Evolutionary conservation across 1,284 basidiomycete genomes (phyloP).

Genomic region (Puccinia novopanici): DNA sequence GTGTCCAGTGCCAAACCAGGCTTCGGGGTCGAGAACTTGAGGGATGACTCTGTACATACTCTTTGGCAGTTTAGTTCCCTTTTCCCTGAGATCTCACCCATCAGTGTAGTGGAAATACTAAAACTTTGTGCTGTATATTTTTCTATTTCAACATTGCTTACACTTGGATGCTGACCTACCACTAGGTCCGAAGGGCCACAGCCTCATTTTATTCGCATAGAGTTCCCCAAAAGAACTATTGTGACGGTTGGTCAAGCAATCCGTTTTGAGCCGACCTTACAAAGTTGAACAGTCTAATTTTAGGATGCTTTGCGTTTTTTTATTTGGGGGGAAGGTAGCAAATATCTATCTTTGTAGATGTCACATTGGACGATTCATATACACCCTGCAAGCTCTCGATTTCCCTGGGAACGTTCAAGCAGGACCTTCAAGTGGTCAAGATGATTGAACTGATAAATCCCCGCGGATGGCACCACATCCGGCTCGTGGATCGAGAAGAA

Average conservation of each 20-base stretch:
- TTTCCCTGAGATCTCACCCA: too few species aligned
- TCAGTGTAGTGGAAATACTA: too few species aligned
- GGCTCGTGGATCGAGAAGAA: constrained; percentile 26
- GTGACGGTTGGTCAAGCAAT: constrained; percentile 70
- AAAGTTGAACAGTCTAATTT: background rate
- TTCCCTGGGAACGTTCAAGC: constrained; percentile 84
- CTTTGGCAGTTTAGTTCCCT: constrained; percentile 89
- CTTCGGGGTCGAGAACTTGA: constrained; percentile 87
- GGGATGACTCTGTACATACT: constrained; percentile 82
- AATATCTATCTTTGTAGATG: constrained; percentile 84
- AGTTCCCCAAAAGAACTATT: constrained; percentile 85
- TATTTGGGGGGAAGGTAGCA: constrained; percentile 66
- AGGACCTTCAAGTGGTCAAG: constrained; percentile 80
- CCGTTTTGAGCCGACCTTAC: background rate
- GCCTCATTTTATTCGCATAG: constrained; percentile 90
- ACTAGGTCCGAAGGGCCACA: constrained; percentile 92
- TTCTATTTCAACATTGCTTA: background rate
- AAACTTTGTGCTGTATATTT: background rate
- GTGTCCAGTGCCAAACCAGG: constrained; percentile 96
- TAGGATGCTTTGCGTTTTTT: background rate
- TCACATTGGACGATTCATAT: constrained; percentile 89
- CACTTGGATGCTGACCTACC: background rate
- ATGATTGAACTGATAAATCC: constrained; percentile 53
- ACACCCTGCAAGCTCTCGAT: constrained; percentile 88
- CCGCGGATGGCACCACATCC: constrained; percentile 44